Evolutionary conservation across 257 asterid species (phyloP).

Genomic region (Dorcoceras hygrometricum): DNA sequence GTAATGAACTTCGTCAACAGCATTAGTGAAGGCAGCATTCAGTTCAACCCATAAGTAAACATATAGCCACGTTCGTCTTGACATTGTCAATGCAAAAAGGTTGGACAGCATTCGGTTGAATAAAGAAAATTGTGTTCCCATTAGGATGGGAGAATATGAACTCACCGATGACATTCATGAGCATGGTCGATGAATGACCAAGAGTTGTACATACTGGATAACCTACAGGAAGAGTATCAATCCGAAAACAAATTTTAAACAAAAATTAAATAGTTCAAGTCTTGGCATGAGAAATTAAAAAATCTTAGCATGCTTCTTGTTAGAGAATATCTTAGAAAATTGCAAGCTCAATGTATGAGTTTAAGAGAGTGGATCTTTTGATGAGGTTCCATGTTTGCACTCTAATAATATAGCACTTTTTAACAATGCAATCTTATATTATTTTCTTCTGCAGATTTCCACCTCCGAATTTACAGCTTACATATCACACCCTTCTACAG

Average conservation of each 20-base stretch:
- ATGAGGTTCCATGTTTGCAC: neutral
- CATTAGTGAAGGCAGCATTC: slow-evolving; percentile 19
- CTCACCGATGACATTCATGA: slow-evolving; percentile 61
- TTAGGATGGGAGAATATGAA: slow-evolving; percentile 20
- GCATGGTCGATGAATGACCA: slow-evolving; percentile 65
- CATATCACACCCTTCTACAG: neutral
- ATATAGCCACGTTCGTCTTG: slow-evolving; percentile 8
- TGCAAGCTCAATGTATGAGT: no score
- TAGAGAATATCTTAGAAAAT: no score
- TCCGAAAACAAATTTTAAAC: slow-evolving; percentile 1
- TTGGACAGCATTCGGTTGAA: slow-evolving; percentile 2
- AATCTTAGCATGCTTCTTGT: neutral
- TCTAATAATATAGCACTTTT: neutral
- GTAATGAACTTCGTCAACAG: slow-evolving; percentile 4
- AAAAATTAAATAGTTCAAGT: neutral
- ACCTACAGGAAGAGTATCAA: slow-evolving; percentile 42
- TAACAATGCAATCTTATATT: neutral
- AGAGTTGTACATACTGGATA: slow-evolving; percentile 85
- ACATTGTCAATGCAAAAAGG: slow-evolving; percentile 12
- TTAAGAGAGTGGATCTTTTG: neutral
- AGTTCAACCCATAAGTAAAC: slow-evolving; percentile 10
- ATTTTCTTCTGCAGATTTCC: neutral
- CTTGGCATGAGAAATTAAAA: neutral
- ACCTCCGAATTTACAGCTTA: neutral
- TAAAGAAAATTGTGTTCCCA: neutral